phyloP scores from a whole-genome alignment of 2,329 filamentous ascomycete species.

The Penicillium sp. region DNA sequence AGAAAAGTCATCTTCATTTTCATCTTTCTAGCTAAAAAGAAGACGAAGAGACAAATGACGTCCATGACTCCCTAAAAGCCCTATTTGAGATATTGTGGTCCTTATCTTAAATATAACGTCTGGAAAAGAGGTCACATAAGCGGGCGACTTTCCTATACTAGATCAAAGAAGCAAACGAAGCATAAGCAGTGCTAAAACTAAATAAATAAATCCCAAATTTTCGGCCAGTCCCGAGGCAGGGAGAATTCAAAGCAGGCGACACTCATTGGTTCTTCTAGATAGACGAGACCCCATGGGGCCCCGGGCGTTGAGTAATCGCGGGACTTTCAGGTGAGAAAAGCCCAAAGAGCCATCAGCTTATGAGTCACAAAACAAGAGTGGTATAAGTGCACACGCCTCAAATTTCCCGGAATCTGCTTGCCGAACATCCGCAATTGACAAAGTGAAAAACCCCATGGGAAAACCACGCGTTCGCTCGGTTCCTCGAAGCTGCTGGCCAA shows the following conservation, averaged over 20 bases:
- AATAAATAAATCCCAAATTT: background rate
- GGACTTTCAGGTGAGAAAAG: background rate
- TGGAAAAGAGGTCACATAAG: no score
- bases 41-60: no score
- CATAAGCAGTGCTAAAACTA: no score
- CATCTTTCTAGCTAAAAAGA: no score
- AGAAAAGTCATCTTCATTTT: no score
- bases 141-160: no score
- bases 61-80: no score
- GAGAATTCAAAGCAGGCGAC: background rate
- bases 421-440: slow-evolving; percentile 18
- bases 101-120: no score
- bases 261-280: background rate
- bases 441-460: background rate
- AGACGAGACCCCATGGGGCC: background rate
- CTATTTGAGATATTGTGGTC: no score
- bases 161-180: no score
- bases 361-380: background rate
- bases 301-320: no score
- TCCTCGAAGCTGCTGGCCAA: slow-evolving; percentile 11
- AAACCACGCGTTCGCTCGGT: background rate
- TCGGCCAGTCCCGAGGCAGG: background rate
- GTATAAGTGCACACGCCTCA: background rate
- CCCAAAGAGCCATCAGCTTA: background rate
- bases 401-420: slow-evolving; percentile 14